Evolutionary conservation across 2,329 filamentous ascomycete species (phyloP).

Genomic region (Lecanicillium sp.): DNA sequence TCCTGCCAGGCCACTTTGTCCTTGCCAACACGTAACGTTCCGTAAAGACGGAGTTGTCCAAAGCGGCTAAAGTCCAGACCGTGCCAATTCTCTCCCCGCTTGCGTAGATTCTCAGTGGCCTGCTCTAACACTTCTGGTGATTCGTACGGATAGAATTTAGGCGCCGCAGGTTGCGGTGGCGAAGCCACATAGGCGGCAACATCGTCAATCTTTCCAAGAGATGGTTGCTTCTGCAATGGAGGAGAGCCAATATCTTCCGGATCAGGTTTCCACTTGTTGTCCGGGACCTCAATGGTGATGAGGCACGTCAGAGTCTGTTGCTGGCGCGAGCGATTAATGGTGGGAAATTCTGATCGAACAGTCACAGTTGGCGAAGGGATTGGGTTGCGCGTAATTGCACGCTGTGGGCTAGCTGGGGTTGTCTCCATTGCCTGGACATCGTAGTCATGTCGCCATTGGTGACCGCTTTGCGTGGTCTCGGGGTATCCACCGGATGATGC

Average conservation of each 20-base stretch:
- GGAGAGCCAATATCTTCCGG: conserved; percentile 66
- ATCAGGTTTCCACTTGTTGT: conserved; percentile 83
- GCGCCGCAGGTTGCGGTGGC: conserved; percentile 47
- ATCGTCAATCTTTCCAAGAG: conserved; percentile 41
- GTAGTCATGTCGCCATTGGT: conserved; percentile 78
- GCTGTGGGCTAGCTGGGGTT: conserved; percentile 61
- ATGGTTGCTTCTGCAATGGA: conserved; percentile 33
- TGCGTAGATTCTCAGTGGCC: conserved; percentile 76
- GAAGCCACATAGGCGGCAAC: conserved; percentile 50
- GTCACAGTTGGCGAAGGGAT: conserved; percentile 90
- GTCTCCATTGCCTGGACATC: conserved; percentile 96
- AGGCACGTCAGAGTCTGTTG: conserved; percentile 93
- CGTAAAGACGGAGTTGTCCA: conserved; percentile 83
- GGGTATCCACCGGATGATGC: conserved; percentile 74
- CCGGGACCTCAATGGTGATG: conserved; percentile 86
- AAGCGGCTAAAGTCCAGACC: conserved; percentile 89
- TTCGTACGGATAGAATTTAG: conserved; percentile 64
- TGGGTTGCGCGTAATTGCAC: conserved; percentile 67
- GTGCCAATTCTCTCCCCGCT: conserved; percentile 97
- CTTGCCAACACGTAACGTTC: conserved; percentile 87
- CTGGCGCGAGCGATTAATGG: conserved; percentile 81
- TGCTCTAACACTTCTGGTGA: conserved; percentile 70
- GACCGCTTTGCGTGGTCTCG: conserved; percentile 63
- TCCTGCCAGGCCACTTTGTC: conserved; percentile 97
- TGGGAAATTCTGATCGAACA: conserved; percentile 93